Base-by-base conservation (phyloP, 768 basidiomycete species). In the Pleurotus salmoneostramineus region DNA sequence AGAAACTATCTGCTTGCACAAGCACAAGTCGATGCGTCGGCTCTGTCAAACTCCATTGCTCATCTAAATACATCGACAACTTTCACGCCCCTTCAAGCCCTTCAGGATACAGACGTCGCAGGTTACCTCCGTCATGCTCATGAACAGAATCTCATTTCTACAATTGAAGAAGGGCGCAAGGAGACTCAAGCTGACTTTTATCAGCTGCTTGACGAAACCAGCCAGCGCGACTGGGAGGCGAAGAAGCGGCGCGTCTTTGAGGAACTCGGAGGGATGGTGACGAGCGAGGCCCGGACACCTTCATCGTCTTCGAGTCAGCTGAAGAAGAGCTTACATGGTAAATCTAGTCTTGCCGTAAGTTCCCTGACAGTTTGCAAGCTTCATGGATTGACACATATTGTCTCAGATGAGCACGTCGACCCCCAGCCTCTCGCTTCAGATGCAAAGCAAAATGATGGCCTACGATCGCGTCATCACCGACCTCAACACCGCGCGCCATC, bases 71-170 rank as follows among this genome's bases (percentile, higher is more conserved):
- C 91, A 2, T 76, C 87, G 1, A 77, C 89, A 3, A 95, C 92
- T 0, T 96, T 95, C 69, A 84, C 89, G 21, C 92, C 93, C 0
- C 76, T 95, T n/a, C 91, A 93, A 66, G 90, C 93, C 4, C 80
- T 96, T n/a, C 88, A 91, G 65, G 95, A 97, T 74, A 95, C 91
- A 0, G 95, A 97, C 67, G 90, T 96, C 52, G 85, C 90, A 35
- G 93, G 93, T n/a, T 95, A 91, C 68, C 84, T 96, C 21, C 89
- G 92, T n/a, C 91, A 94, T 71, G 91, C 92, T 0, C 93, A 96
- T 65, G 95, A 98, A 67, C 94, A 95, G 69, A 93, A 91, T 61
- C 85, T 98, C 56, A 93, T 96, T 58, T 91, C 91, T 1, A 93
- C 95, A 1, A 95, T 98, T 56, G 94, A 96, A 66, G 92, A 96